Conservation (phyloP, 2,329 filamentous ascomycete species). For the Didymella pinodella region DNA sequence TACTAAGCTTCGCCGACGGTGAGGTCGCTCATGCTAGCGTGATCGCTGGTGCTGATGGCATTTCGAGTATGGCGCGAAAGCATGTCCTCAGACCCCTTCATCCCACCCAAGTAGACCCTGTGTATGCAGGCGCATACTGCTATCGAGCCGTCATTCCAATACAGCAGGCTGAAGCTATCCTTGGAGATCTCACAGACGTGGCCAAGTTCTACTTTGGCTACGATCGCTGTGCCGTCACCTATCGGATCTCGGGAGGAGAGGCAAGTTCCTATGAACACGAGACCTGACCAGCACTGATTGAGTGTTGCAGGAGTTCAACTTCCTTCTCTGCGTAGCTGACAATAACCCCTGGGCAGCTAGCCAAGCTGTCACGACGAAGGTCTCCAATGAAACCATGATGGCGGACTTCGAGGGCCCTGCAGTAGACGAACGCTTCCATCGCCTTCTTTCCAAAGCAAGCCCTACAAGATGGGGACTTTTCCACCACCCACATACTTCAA, state of each 20-base stretch:
- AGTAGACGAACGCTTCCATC: constrained; percentile 27
- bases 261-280: background rate
- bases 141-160: constrained; percentile 47
- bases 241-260: constrained; percentile 36
- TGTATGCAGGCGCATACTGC: constrained; percentile 38
- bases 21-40: constrained; percentile 43
- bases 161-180: constrained; percentile 49
- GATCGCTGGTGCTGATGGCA: constrained; percentile 59
- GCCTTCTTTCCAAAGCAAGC: constrained; percentile 27
- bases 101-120: constrained; percentile 31
- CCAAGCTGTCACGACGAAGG: constrained; percentile 22
- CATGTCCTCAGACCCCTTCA: constrained; percentile 29
- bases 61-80: constrained; percentile 47
- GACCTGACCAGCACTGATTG: constrained; percentile 15
- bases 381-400: constrained; percentile 35
- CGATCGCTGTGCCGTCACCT: constrained; percentile 30
- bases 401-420: constrained; percentile 28
- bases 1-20: constrained; percentile 50
- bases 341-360: constrained; percentile 4
- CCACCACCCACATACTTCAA: constrained; percentile 35
- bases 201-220: constrained; percentile 42
- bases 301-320: constrained; percentile 10
- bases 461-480: constrained; percentile 38
- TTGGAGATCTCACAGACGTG: constrained; percentile 43
- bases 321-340: constrained; percentile 8